Evolutionary conservation across 129 eudicot species (phyloP), one percentile per base, ranked within the genome.

Genomic region (Solidago caesia): DNA sequence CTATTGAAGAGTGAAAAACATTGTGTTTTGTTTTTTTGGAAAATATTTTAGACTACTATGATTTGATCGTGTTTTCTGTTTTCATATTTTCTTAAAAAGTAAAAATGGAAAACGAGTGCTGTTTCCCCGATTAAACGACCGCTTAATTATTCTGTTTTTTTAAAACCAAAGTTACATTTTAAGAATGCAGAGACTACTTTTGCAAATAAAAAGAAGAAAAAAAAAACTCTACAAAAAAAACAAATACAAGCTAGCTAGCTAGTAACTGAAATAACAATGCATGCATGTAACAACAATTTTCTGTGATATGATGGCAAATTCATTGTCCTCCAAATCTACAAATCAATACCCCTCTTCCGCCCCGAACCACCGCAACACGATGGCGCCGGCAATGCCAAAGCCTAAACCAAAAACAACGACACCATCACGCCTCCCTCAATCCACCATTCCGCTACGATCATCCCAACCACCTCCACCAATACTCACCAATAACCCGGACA

Each of bases 401-500:
- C 29, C 39, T 14, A 73, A 64, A 47, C 45, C 60, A 11, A 78
- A 79, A 47, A 53, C 64, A 11, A 16, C 74, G 45, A 6, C 45
- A 44, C 67, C 74, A 73, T 41, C 79, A 65, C 75, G 70, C 64
- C 56, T 73, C 64, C 79, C 69, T 66, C 83, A 79, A 73, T 55
- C 72, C 63, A 72, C 55, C 6, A 11, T 52, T 29, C 52, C 70
- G 4, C 79, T 49, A 14, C 43, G 55, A 4, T 51, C 41, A 44
- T 21, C 70, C 44, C 65, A 64, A 9, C 29, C 33, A 53, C 12
- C 14, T 29, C 45, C 33, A 5, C 61, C 61, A 6, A 25, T 56
- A 21, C 5, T 58, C 27, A 75, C 73, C 42, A 56, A 77, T 63
- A 48, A 77, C 69, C 81, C 91, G 16, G 89, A 88, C 69, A 65